Percentiles rank a stretch among this genome's conserved stretches.
Evolutionary conservation across 2,329 filamentous ascomycete genomes (phyloP).

Genomic region (Cladobotryum protrusum): DNA sequence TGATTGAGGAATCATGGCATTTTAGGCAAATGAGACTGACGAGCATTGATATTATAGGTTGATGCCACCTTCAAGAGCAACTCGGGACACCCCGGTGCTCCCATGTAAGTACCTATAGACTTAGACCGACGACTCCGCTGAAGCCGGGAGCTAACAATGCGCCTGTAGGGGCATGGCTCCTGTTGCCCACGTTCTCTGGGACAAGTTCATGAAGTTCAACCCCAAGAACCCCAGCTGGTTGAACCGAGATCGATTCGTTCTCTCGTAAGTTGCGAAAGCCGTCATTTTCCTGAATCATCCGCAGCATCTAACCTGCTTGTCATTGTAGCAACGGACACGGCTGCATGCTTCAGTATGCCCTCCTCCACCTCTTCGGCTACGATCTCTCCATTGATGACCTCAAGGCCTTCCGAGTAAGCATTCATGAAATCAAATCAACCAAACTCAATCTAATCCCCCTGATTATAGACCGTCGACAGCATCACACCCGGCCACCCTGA

Average conservation of each 20-base stretch:
- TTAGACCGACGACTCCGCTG: neutral
- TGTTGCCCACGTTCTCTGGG: constrained; percentile 92
- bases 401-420: constrained; percentile 89
- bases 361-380: constrained; percentile 96
- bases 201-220: constrained; percentile 99
- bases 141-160: constrained; percentile 16
- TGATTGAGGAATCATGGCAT: neutral
- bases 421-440: neutral
- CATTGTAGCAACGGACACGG: constrained; percentile 82
- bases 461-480: constrained; percentile 47
- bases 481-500: constrained; percentile 96
- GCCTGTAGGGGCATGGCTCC: constrained; percentile 71
- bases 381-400: constrained; percentile 80
- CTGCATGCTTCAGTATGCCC: constrained; percentile 98
- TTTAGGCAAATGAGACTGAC: constrained; percentile 19
- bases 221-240: constrained; percentile 97
- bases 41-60: constrained; percentile 52
- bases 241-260: constrained; percentile 97
- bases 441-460: constrained; percentile 9
- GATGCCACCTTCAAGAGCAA: constrained; percentile 96
- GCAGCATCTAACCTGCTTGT: constrained; percentile 5
- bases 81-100: constrained; percentile 97
- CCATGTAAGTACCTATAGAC: constrained; percentile 58
- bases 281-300: neutral
- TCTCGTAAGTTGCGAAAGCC: constrained; percentile 68